Evolutionary conservation across 2,329 filamentous ascomycete species (phyloP), one percentile per base, ranked within the genome.

Genomic region (Fusarium beomiforme): DNA sequence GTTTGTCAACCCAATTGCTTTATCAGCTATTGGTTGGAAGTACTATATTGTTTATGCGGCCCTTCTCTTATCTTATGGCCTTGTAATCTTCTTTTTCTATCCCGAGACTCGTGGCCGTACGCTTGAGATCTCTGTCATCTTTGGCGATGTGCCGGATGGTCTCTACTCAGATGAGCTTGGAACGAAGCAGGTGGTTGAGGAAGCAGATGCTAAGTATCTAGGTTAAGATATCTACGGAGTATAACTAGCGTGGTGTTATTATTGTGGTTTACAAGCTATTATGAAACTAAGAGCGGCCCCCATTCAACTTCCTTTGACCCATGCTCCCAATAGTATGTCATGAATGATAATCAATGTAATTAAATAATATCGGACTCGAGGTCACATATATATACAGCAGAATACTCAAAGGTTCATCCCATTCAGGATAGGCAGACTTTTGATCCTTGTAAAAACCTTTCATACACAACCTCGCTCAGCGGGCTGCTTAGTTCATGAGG

Each of bases 361-460:
- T 56, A 21, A 56, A 63, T 73, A 70, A 68, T 64, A 75, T 64
- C 24, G 47, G 69, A 68, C 69, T 70, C 64, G 62, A 70, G 69
- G 73, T 74, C 71, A 70, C 53, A 74, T 76, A 75, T n/a, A n/a
- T 76, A 59, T 76, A 76, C 74, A 76, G 71, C 74, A 75, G 73
- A 76, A 76, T 59, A 70, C 67, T 73, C 59, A 65, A 50, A 73
- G n/a, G 61, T 62, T 72, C 67, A 72, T 63, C 70, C 64, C 63
- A 49, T 59, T 44, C 61, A 49, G 49, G 56, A 63, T 41, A 34
- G 43, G 44, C 31, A 62, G 31, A 49, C 53, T 53, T 43, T 63
- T 66, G 50, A 55, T 67, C 69, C 70, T 72, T 71, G 58, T 44
- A 64, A 64, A 51, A 55, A 26, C 33, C 37, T 50, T 61, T 60